A percentile compares a stretch with the other conserved stretches of the same genome.
Evolutionary conservation across 2,329 filamentous ascomycete genomes (phyloP).

Genomic region (Proliferodiscus dingleyae): DNA sequence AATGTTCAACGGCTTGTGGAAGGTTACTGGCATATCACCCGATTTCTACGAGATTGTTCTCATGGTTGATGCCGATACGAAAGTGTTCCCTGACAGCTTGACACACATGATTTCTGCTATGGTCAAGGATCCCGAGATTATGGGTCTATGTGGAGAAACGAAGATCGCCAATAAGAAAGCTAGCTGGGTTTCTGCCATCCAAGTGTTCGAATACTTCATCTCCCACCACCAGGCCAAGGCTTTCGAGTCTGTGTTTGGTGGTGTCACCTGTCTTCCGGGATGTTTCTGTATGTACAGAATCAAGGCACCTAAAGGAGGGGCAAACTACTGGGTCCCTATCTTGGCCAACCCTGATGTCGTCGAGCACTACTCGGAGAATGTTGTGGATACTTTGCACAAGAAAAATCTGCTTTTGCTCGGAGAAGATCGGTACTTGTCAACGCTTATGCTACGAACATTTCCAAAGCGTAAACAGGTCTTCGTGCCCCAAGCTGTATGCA

Average conservation of each 20-base stretch:
- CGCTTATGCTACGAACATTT: slow-evolving; percentile 97
- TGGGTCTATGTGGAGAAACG: slow-evolving; percentile 97
- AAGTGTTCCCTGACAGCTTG: slow-evolving; percentile 95
- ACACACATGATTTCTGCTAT: slow-evolving; percentile 99
- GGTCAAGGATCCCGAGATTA: slow-evolving; percentile 98
- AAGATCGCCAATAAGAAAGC: slow-evolving; percentile 98
- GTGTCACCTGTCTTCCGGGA: slow-evolving; percentile 95
- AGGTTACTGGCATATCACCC: slow-evolving; percentile 94
- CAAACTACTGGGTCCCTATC: slow-evolving; percentile 99
- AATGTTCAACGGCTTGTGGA: slow-evolving; percentile 99
- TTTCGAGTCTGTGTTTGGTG: slow-evolving; percentile 97
- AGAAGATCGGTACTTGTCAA: slow-evolving; percentile 92
- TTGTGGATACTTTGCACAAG: slow-evolving; percentile 96
- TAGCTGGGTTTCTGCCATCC: slow-evolving; percentile 94
- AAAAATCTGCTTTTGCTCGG: slow-evolving; percentile 90
- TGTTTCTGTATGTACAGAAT: slow-evolving; percentile 99
- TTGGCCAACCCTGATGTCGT: slow-evolving; percentile 97
- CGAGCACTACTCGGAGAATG: slow-evolving; percentile 98
- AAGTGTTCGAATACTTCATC: slow-evolving; percentile 99
- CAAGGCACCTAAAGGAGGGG: slow-evolving; percentile 95
- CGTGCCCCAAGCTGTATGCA: slow-evolving; percentile 97
- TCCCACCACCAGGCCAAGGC: slow-evolving; percentile 96
- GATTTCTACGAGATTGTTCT: slow-evolving; percentile 98
- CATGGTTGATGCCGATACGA: slow-evolving; percentile 99
- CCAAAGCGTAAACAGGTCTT: slow-evolving; percentile 99